A percentile compares a stretch with the other conserved stretches of the same genome.
phyloP scores from a whole-genome alignment of 2,329 filamentous ascomycete species.

The Falciphora oryzae region DNA sequence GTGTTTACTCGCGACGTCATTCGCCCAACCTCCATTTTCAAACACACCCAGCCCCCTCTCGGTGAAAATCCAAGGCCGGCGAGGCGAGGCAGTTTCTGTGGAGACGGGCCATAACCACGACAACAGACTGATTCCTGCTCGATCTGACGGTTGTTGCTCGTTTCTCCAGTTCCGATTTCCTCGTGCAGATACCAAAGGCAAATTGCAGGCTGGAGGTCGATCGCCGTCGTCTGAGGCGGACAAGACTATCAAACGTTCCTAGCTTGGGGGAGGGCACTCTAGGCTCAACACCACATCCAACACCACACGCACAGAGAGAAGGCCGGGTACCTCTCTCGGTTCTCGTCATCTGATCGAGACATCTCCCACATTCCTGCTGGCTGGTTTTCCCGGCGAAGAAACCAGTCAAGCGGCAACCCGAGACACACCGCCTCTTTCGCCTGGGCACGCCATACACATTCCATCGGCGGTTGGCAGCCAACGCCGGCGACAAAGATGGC shows the following conservation, averaged over 20 bases:
- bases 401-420: conserved; percentile 16
- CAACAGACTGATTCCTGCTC: not conserved
- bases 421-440: not conserved
- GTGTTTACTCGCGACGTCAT: conserved; percentile 9
- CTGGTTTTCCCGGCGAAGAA: conserved; percentile 19
- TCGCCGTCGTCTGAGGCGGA: no score
- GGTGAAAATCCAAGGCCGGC: not conserved
- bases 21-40: not conserved
- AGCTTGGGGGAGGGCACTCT: not conserved
- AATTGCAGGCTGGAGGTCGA: not conserved
- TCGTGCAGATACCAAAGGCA: not conserved
- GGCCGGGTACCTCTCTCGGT: not conserved
- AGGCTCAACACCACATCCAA: not conserved
- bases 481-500: conserved; percentile 27
- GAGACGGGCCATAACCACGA: not conserved
- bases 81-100: conserved; percentile 7
- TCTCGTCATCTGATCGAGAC: not conserved
- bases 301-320: not conserved
- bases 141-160: not conserved
- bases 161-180: no score
- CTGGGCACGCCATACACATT: conserved; percentile 2
- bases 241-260: not conserved
- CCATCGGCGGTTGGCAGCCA: not conserved
- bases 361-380: conserved; percentile 10
- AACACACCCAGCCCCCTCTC: not conserved